phyloP scores from a whole-genome alignment of 495 filamentous ascomycete species.

The Cenococcum geophilum region DNA sequence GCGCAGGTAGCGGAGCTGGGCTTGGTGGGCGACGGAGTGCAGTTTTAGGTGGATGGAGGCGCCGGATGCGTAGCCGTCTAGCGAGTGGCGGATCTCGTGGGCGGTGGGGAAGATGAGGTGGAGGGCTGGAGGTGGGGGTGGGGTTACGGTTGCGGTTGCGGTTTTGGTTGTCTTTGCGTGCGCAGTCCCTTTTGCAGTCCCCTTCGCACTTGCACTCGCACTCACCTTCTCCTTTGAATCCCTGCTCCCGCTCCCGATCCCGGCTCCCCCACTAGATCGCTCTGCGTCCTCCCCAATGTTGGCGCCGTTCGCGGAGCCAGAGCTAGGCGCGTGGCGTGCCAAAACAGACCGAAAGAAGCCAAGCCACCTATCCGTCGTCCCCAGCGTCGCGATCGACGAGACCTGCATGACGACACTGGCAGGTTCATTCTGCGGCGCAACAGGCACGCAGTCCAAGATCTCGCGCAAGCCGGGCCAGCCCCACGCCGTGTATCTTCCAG shows the following conservation, averaged over 20 bases:
- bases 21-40: conserved; percentile 58
- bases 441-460: conserved; percentile 51
- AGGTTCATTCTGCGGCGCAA: conserved; percentile 20
- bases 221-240: too few relatives aligned
- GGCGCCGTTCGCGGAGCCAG: too few relatives aligned
- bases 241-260: too few relatives aligned
- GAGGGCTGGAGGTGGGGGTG: too few relatives aligned
- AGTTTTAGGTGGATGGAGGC: conserved; percentile 77
- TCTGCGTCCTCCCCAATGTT: too few relatives aligned
- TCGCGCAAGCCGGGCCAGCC: conserved; percentile 68
- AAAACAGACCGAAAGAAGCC: conserved; percentile 58
- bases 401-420: conserved; percentile 67
- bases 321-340: conserved; percentile 4
- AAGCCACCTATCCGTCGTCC: conserved; percentile 69
- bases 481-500: conserved; percentile 50
- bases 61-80: conserved; percentile 69
- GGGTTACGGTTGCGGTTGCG: too few relatives aligned
- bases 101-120: conserved; percentile 75
- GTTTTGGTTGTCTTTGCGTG: too few relatives aligned
- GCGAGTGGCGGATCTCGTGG: conserved; percentile 66
- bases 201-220: too few relatives aligned
- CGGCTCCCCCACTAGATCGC: too few relatives aligned
- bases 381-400: conserved; percentile 79
- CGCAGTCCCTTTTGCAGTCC: too few relatives aligned
- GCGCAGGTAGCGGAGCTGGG: conserved; percentile 67